Conservation (phyloP, 768 basidiomycete species). For the Agaricus subrufescens region DNA sequence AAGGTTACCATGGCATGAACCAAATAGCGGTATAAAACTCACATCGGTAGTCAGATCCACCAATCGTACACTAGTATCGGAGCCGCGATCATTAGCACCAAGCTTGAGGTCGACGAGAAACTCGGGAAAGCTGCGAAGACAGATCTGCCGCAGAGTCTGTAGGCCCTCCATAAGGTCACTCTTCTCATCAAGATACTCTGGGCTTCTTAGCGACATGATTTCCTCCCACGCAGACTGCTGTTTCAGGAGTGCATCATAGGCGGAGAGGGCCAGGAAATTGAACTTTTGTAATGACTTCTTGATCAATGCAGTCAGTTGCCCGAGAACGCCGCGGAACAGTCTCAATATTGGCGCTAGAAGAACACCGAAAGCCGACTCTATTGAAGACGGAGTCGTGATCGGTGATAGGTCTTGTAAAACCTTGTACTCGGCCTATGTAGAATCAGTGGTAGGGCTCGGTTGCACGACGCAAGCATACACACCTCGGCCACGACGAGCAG, state of each 20-base stretch:
- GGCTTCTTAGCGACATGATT: slow-evolving; percentile 47
- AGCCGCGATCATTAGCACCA: slow-evolving; percentile 48
- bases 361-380: slow-evolving; percentile 55
- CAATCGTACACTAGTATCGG: slow-evolving; percentile 60
- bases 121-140: slow-evolving; percentile 80
- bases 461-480: slow-evolving; percentile 13
- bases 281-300: slow-evolving; percentile 77
- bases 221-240: slow-evolving; percentile 67
- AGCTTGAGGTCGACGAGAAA: slow-evolving; percentile 76
- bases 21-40: background rate
- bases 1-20: background rate
- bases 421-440: slow-evolving; percentile 58
- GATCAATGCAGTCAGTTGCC: slow-evolving; percentile 57
- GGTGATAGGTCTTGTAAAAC: slow-evolving; percentile 62
- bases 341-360: slow-evolving; percentile 62
- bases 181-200: slow-evolving; percentile 36
- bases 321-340: slow-evolving; percentile 62
- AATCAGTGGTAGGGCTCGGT: background rate
- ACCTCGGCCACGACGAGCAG: slow-evolving; percentile 67
- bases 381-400: slow-evolving; percentile 41
- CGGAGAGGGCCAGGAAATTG: slow-evolving; percentile 73
- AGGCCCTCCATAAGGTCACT: slow-evolving; percentile 75
- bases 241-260: slow-evolving; percentile 54
- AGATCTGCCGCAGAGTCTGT: slow-evolving; percentile 58
- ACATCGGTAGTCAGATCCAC: slow-evolving; percentile 54